Conservation (phyloP, 306 rosid species). For the Cicer chorassanicum region DNA sequence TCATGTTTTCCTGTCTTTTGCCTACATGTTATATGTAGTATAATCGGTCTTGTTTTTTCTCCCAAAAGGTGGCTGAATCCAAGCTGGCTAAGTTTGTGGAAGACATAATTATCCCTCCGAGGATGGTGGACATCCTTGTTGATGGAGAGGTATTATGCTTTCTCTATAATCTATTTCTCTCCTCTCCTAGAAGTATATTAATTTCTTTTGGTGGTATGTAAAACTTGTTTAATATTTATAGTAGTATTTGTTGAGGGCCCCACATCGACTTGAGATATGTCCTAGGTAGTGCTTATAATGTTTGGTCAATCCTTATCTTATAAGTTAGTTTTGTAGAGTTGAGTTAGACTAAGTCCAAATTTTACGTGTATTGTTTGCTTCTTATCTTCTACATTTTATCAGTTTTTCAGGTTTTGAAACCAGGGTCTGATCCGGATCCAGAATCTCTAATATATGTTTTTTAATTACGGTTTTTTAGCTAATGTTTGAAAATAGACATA, state of each 20-base stretch:
- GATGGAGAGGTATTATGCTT: constrained; percentile 85
- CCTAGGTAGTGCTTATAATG: neutral
- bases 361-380: constrained; percentile 5
- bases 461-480: neutral
- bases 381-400: constrained; percentile 6
- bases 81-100: constrained; percentile 94
- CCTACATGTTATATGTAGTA: constrained; percentile 35
- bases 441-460: neutral
- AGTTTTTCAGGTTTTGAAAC: neutral
- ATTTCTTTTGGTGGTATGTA: constrained; percentile 45
- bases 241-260: neutral
- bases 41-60: constrained; percentile 37
- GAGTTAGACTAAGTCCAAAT: neutral
- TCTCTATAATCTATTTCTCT: constrained; percentile 14
- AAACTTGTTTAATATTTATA: constrained; percentile 14
- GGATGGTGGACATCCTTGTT: constrained; percentile 88
- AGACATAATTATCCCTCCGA: constrained; percentile 96
- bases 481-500: neutral
- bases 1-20: constrained; percentile 14
- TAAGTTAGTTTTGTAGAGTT: neutral
- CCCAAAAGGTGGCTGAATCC: constrained; percentile 85
- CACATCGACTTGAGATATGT: neutral
- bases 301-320: neutral
- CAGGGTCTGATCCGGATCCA: neutral
- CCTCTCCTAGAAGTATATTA: constrained; percentile 14